Evolutionary conservation across 78 protist species (phyloP).

Genomic region (Neovahlkampfia damariscottae): DNA sequence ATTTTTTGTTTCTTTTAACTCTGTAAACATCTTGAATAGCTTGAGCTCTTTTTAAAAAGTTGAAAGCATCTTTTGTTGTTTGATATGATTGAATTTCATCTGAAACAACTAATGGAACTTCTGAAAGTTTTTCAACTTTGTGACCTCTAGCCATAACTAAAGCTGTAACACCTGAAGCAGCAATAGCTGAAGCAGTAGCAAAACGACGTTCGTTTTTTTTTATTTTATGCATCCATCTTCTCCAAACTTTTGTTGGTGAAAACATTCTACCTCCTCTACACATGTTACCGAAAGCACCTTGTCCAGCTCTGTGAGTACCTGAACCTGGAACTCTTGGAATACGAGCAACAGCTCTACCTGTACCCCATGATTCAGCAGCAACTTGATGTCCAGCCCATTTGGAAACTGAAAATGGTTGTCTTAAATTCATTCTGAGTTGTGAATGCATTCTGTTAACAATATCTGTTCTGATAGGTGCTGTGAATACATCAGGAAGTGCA

Average conservation of each 20-base stretch:
- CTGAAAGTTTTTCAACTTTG: constrained; percentile 62
- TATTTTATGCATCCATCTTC: constrained; percentile 92
- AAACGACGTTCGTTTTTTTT: constrained; percentile 86
- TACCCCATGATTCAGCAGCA: constrained; percentile 99
- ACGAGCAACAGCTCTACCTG: constrained; percentile 99
- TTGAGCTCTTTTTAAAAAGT: constrained; percentile 52
- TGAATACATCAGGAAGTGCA: constrained; percentile 82
- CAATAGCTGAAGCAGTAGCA: constrained; percentile 95
- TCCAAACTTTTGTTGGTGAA: constrained; percentile 94
- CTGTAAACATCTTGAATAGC: constrained; percentile 86
- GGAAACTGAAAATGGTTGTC: constrained; percentile 87
- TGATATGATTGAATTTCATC: constrained; percentile 48
- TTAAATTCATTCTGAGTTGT: constrained; percentile 85
- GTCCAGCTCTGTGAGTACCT: constrained; percentile 97
- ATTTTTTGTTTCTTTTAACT: constrained; percentile 36
- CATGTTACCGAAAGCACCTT: constrained; percentile 99
- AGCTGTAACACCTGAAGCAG: constrained; percentile 96
- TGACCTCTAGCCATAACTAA: constrained; percentile 99
- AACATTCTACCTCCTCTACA: constrained; percentile 98
- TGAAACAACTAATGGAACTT: constrained; percentile 94
- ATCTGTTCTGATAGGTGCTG: constrained; percentile 86
- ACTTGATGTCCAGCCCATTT: constrained; percentile 87
- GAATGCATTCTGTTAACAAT: constrained; percentile 80
- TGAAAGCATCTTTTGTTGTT: constrained; percentile 89
- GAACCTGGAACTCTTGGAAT: constrained; percentile 98